Evolutionary conservation across 352 stramenopile species (phyloP).

Genomic region (Aphanomyces cochlioides): DNA sequence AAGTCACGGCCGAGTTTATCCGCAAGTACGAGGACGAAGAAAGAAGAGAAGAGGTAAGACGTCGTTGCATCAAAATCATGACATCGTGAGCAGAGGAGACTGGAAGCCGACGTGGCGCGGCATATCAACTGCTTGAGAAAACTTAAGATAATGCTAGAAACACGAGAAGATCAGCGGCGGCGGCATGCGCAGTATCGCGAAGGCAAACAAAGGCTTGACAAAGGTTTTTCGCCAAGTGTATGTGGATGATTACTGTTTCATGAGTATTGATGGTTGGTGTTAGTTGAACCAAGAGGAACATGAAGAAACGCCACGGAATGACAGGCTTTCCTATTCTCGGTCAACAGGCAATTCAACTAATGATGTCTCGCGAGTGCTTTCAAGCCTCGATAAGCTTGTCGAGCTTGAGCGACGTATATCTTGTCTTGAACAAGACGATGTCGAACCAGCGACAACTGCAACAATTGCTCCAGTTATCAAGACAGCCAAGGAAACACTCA

Average conservation of each 20-base stretch:
- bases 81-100: constrained; percentile 37
- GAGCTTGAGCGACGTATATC: constrained; percentile 27
- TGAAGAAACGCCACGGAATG: neutral
- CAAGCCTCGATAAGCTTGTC: constrained; percentile 28
- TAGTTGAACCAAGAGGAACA: constrained; percentile 26
- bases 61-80: neutral
- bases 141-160: constrained; percentile 63
- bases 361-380: constrained; percentile 12
- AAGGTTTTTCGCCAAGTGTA: neutral
- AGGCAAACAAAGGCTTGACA: constrained; percentile 52
- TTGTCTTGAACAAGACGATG: constrained; percentile 24
- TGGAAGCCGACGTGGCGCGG: constrained; percentile 83
- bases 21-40: constrained; percentile 77
- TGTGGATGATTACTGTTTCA: neutral
- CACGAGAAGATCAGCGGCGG: constrained; percentile 58
- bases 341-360: constrained; percentile 2
- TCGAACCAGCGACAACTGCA: constrained; percentile 5
- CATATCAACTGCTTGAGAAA: constrained; percentile 84
- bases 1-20: constrained; percentile 87
- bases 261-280: too few relatives aligned
- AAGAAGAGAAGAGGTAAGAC: constrained; percentile 40
- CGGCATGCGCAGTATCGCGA: constrained; percentile 62
- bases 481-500: constrained; percentile 6
- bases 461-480: neutral
- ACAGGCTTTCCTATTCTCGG: neutral